Base-by-base conservation (phyloP, 139 green algal species). In the Chlamydomonas sphaeroides region DNA sequence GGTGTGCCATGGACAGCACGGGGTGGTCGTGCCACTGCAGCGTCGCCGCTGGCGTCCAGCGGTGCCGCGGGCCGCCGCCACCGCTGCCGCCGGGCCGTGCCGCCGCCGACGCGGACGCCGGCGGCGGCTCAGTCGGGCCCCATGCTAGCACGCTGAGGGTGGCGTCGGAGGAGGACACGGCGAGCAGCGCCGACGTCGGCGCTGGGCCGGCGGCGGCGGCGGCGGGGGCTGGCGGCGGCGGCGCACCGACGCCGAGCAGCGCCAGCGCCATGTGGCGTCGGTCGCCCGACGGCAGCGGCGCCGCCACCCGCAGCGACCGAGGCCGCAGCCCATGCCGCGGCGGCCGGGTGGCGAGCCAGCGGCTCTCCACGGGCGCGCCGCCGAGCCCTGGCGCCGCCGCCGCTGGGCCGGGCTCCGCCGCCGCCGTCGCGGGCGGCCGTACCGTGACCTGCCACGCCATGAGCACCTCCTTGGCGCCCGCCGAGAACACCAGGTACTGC, bases 401-500 rank as follows among this genome's bases (percentile, higher is more conserved):
- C n/a, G n/a, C n/a, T n/a, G n/a, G n/a, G n/a, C n/a, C n/a, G n/a
- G n/a, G n/a, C n/a, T n/a, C n/a, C n/a, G n/a, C n/a, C 61, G 15
- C 61, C 61, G 61, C n/a, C 26, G 61, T 23, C 5, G 18, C 61
- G 17, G 26, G 61, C 30, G n/a, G n/a, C n/a, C 61, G 61, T 39
- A 18, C 61, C 5, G 61, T 30, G 18, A 83, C 61, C 62, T 65
- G 62, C 76, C 76, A 83, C 10, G 76, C 76, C 76, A 83, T 83
- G 10, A 83, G 63, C 36, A 83, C 76, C 63, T 83, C 76, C 76
- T 83, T 83, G 7, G 35, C 76, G 26, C 76, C 76, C 45, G 62
- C 76, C 17, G 76, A 83, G 5, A 83, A 23, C 38, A 83, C 76
- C n/a, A 83, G 45, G 48, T 83, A 74, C 1, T 5, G 11, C 15